A percentile compares a stretch with the other conserved stretches of the same genome.
Evolutionary conservation across 2,329 filamentous ascomycete genomes (phyloP).

Genomic region (Cordyceps cicadae): DNA sequence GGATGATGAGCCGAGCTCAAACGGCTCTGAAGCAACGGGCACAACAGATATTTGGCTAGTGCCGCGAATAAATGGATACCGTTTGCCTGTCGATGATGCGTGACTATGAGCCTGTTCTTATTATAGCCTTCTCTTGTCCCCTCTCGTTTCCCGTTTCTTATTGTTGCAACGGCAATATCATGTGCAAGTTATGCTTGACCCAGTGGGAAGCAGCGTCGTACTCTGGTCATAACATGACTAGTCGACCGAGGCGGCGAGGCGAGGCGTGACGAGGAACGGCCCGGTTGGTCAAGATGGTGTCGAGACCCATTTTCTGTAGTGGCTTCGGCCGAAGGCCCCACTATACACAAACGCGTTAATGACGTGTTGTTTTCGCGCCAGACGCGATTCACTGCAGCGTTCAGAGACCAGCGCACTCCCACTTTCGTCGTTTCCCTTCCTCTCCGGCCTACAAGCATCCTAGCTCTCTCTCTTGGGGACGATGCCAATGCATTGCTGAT

Average conservation of each 20-base stretch:
- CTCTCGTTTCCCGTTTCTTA: neutral
- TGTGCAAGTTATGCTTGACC: neutral
- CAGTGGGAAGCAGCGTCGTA: neutral
- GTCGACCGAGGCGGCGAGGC: neutral
- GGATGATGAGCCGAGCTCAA: neutral
- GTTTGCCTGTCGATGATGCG: neutral
- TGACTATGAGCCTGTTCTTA: neutral
- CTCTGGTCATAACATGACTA: neutral
- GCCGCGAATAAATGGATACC: neutral
- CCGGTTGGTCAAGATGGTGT: constrained; percentile 5
- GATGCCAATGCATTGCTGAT: neutral
- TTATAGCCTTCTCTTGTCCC: neutral
- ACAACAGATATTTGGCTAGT: neutral
- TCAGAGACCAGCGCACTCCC: constrained; percentile 2
- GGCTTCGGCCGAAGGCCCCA: neutral
- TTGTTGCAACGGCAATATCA: neutral
- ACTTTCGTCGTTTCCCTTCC: neutral
- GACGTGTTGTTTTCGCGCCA: constrained; percentile 10
- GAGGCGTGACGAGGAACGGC: constrained; percentile 3
- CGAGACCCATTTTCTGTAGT: constrained; percentile 8
- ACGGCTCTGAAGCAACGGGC: neutral
- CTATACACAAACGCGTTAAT: constrained; percentile 4
- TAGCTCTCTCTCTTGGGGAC: neutral
- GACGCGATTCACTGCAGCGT: constrained; percentile 4
- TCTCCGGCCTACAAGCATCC: neutral